Evolutionary conservation across 441 rosid genomes (phyloP), one percentile per base, ranked within the genome.

Genomic region (Aquilaria agallochum): DNA sequence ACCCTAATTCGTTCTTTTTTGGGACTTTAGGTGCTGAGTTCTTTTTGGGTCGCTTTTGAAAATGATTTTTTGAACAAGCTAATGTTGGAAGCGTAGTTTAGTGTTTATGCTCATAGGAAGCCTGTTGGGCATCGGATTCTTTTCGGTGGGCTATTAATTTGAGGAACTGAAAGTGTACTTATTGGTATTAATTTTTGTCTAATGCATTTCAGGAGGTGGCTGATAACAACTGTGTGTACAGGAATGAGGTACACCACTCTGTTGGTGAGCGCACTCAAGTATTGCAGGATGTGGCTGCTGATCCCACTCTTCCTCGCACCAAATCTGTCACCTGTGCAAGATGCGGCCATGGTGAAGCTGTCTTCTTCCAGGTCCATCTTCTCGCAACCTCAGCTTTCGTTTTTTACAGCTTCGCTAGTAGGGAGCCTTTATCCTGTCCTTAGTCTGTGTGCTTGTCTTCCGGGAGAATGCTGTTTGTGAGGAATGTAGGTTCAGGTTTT

Each of bases 271-370:
- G 84, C 31, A 89, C 97, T 32, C 97, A 94, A 59, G 83, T 89
- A 52, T 71, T 89, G 69, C 92, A 94, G 59, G 95, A 91, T 69
- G 99, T 94, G 0, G 99, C 97, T 63, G 87, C 97, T 2, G 99
- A 94, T 66, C 99, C 97, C 5, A 91, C 99, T 56, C 96, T 94
- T 62, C 97, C 99, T 33, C 94, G 97, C 8, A 94, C 97, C 54
- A 94, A 91, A 81, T 73, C 85, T 9, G 95, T 87, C 30, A 80
- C 76, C 4, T 94, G 98, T 59, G 71, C 80, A 42, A 68, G 64
- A 54, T 90, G 99, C 72, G 72, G 73, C 52, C 94, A 89, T 56
- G 88, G 86, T 0, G 97, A 89, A 77, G 97, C 99, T 20, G 95
- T 94, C 72, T 94, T 91, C 78, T 94, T 91, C 92, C 97, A 91